Base-by-base conservation (phyloP, 1,284 basidiomycete species). In the Cutaneotrichosporon sp. region DNA sequence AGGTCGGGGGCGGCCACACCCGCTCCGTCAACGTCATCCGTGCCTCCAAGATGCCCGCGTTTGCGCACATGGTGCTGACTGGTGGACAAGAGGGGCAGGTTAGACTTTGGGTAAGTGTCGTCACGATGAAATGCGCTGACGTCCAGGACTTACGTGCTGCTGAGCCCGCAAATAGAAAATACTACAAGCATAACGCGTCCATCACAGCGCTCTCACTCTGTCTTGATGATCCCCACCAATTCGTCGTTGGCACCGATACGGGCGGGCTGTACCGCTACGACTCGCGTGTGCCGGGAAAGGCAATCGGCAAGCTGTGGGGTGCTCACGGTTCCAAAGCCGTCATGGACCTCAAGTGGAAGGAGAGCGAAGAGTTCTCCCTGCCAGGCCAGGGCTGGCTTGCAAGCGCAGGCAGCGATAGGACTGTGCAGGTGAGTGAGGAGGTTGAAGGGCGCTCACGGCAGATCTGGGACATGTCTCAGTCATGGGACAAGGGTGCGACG, bases 41-140 rank as follows among this genome's bases (percentile, higher is more conserved):
- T 34, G 59, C 76, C 10, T 76, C 85, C 85, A 46, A 87, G 87
- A 60, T 90, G 85, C 3, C 83, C 82, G 26, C 82, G 84, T 42
- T 85, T 86, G 50, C 86, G 83, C 62, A 89, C 70, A 88, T 90
- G 65, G 88, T 90, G 60, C 84, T 92, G 66, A 91, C 90, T 4
- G 90, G 89, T 18, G 91, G 90, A 22, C 88, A 89, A 2, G 91
- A 94, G 71, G 91, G 90, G 0, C 86, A 90, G 73, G 82, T 91
- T 69, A 87, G 89, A 61, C 84, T 92, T 58, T 93, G 90, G 91
- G 91, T 91, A 71, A 66, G 85, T 52, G 5, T 46, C 42, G 9
- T 18, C 18, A 46, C 18, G 7, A 18, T 46, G 18, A 18, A 46
- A n/a, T 21, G 42, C 18, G 60, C 58, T 58, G 16, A 61, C 31